Conservation (phyloP, 2,329 filamentous ascomycete species). For the Ceratocystis smalleyi region DNA sequence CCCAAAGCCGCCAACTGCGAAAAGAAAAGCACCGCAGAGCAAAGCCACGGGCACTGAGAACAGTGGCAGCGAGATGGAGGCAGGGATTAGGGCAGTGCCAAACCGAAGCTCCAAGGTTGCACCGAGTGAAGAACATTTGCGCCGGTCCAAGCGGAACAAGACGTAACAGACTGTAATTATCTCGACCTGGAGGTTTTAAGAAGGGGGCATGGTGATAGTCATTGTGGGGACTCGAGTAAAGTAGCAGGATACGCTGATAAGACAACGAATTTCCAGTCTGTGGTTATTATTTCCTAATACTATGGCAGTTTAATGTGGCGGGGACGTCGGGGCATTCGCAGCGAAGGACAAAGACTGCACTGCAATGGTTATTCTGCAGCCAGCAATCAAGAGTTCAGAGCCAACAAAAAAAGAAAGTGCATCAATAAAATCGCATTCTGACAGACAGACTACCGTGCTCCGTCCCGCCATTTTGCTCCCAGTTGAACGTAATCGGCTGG, state of each 20-base stretch:
- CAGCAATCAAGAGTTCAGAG: no score
- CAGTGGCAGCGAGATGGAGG: neutral
- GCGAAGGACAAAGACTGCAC: no score
- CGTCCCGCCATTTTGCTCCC: no score
- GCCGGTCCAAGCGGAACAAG: slow-evolving; percentile 14
- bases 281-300: neutral
- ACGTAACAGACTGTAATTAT: neutral
- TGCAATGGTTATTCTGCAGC: no score
- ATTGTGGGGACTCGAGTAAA: neutral
- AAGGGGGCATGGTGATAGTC: neutral
- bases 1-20: neutral
- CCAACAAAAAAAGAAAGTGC: no score
- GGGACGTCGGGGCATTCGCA: neutral
- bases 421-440: no score
- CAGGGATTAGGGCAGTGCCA: neutral
- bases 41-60: neutral
- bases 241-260: no score
- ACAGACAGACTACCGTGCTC: no score
- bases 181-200: neutral
- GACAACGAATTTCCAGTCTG: neutral
- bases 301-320: neutral
- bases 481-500: no score
- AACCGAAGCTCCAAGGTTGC: neutral
- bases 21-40: slow-evolving; percentile 11
- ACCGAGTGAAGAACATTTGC: neutral